Base-by-base conservation (phyloP, 768 basidiomycete species). In the Serendipita sp. region DNA sequence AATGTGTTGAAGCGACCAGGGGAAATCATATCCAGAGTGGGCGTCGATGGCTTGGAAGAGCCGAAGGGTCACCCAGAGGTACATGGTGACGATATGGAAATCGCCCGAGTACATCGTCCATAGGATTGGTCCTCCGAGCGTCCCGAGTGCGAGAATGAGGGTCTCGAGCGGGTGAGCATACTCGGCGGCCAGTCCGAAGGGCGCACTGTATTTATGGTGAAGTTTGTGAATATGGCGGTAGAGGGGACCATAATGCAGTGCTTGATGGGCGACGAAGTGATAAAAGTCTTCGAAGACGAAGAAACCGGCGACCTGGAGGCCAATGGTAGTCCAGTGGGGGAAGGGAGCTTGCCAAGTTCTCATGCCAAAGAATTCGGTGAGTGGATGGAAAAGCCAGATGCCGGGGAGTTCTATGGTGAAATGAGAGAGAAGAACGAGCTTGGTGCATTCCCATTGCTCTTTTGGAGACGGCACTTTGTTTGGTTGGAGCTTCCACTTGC, bases 21-120 rank as follows among this genome's bases (percentile, higher is more conserved):
- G 95, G 82, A 99, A 99, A 73, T 98, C 91, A 73, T 96, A 97
- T 53, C 95, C 95, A 58, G 87, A 91, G 81, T 99, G 96, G 3
- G 95, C 86, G 68, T 99, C 96, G 68, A 99, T 84, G 43, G 64
- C 64, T 71, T 99, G 96, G 85, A 92, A 96, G 40, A 99, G 83
- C 40, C 94, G 84, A 62, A 95, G 82, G 6, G 84, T 84, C 71
- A 98, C 90, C 94, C 95, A 98, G 67, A 89, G 68, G 75, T 94
- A 96, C 69, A 98, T 86, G 11, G 94, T 89, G 70, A 93, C 69
- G 70, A 99, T 91, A 77, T 99, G 96, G 53, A 98, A 78, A 73
- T 88, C 78, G 46, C 75, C 74, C 33, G 83, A 84, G 72, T 88
- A 81, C 76, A 76, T 83, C 75, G 87, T 90, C 77, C 88, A 96